phyloP scores from a whole-genome alignment of 805 yeast genomes.

The Tetrapisispora arboricola region DNA sequence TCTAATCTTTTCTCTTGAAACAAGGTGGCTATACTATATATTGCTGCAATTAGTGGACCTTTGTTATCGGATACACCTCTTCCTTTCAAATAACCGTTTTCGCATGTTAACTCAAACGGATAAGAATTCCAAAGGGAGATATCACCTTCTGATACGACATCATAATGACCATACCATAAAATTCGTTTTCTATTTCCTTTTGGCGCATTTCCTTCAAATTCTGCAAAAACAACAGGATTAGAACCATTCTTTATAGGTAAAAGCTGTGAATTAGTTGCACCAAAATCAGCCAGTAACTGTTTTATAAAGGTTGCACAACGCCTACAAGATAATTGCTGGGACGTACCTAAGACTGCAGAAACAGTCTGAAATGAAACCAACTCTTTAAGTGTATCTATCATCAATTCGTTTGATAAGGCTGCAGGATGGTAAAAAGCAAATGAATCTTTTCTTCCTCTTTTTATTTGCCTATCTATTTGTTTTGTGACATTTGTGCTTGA shows the following conservation, averaged over 20 bases:
- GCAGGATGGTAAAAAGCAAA: slow-evolving; percentile 9
- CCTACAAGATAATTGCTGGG: slow-evolving; percentile 62
- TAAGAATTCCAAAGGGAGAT: slow-evolving; percentile 60
- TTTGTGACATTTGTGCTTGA: not conserved
- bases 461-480: not conserved
- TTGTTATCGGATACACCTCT: slow-evolving; percentile 93
- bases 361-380: slow-evolving; percentile 68
- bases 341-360: slow-evolving; percentile 51
- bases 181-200: slow-evolving; percentile 34
- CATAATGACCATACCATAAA: slow-evolving; percentile 93
- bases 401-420: slow-evolving; percentile 42
- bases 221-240: slow-evolving; percentile 78
- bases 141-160: slow-evolving; percentile 72
- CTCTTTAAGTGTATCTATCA: slow-evolving; percentile 51
- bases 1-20: slow-evolving; percentile 40
- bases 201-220: slow-evolving; percentile 41
- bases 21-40: slow-evolving; percentile 76
- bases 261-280: slow-evolving; percentile 56
- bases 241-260: slow-evolving; percentile 60
- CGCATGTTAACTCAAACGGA: slow-evolving; percentile 67
- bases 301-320: slow-evolving; percentile 73
- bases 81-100: slow-evolving; percentile 79
- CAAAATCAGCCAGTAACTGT: slow-evolving; percentile 51
- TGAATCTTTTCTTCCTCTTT: slow-evolving; percentile 2
- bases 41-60: slow-evolving; percentile 83